A percentile compares a stretch with the other conserved stretches of the same genome.
Evolutionary conservation across 768 basidiomycete species (phyloP).

Genomic region (Tylopilus sp.): DNA sequence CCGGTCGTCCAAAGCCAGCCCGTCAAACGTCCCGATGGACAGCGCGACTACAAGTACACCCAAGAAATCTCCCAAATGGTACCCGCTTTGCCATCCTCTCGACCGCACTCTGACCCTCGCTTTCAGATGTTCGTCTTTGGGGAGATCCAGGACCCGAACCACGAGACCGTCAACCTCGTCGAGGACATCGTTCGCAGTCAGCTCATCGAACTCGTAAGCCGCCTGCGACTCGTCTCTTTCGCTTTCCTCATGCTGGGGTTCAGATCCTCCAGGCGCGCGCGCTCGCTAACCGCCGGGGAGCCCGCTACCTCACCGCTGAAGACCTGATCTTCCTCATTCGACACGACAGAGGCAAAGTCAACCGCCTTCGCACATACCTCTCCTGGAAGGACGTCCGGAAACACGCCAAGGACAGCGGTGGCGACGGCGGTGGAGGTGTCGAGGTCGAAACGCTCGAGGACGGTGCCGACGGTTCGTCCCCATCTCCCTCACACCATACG

Average conservation of each 20-base stretch:
- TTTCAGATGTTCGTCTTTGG: conserved; percentile 94
- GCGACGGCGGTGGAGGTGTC: conserved; percentile 73
- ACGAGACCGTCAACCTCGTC: conserved; percentile 88
- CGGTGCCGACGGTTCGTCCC: conserved; percentile 66
- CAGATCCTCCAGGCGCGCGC: conserved; percentile 89
- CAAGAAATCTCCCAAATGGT: conserved; percentile 97
- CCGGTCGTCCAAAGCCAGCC: conserved; percentile 10
- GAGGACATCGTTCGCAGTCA: conserved; percentile 92
- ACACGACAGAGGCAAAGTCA: conserved; percentile 91
- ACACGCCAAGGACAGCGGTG: conserved; percentile 87
- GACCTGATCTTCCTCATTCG: conserved; percentile 97
- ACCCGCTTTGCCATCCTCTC: neutral
- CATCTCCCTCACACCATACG: too few relatives aligned
- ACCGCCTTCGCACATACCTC: conserved; percentile 86
- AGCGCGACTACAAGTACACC: conserved; percentile 79
- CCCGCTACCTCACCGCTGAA: conserved; percentile 85
- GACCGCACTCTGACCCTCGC: neutral
- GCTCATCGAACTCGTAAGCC: conserved; percentile 77
- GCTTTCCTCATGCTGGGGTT: conserved; percentile 1
- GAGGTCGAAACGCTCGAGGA: conserved; percentile 85
- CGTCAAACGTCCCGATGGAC: conserved; percentile 22
- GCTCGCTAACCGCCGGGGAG: conserved; percentile 76
- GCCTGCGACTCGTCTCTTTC: too few relatives aligned
- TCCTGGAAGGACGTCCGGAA: conserved; percentile 98
- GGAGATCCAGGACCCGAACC: conserved; percentile 86